Base-by-base conservation (phyloP, 768 basidiomycete genomes). In the Gloeopeniophorella convolvens region DNA sequence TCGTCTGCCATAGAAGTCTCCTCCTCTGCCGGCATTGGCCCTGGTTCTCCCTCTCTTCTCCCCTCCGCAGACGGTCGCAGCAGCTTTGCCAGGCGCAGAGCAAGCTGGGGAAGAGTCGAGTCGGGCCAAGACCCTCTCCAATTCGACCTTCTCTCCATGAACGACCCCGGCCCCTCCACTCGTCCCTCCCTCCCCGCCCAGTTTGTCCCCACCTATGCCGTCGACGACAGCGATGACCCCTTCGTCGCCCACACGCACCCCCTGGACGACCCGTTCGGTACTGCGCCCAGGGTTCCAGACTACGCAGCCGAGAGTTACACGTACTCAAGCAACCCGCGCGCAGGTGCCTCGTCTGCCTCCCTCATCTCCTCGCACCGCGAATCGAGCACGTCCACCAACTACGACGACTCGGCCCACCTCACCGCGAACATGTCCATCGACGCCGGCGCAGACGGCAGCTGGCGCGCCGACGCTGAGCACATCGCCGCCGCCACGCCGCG, bases 331-430 rank as follows among this genome's bases (percentile, higher is more conserved):
- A 60, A 48, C 13, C 23, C 74, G 15, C 72, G 73, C 41, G 66
- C 72, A 1, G 75, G 73, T 1, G 72, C 72, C 4, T 83, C 82
- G 3, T 74, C 74, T 9, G 63, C 74, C 4, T 78, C 81, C 1
- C 68, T 86, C 21, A 72, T 77, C 51, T 63, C 64, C 39, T 66
- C 64, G 16, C 42, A 28, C 10, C 63, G 63, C 49, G 47, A 58
- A 9, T 67, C 62, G 41, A 59, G 57, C 32, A 65, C 67, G 24
- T 72, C 68, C 18, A 64, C 64, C n/a, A n/a, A n/a, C 36, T 81
- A 81, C 37, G 82, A 82, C 59, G 81, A 82, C 58, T 72, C 80
- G 54, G 73, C 74, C 0, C 76, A 70, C 57, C 67, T 87, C 51
- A 84, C 82, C 6, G 59, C 72, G 2, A 74, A 77, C 45, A 77